Percentiles rank a stretch among this genome's conserved stretches.
These are phyloP conservation scores for Cajanus cajan DNA, from an alignment of 306 rosid species.

Conservation along the genomic window DNA sequence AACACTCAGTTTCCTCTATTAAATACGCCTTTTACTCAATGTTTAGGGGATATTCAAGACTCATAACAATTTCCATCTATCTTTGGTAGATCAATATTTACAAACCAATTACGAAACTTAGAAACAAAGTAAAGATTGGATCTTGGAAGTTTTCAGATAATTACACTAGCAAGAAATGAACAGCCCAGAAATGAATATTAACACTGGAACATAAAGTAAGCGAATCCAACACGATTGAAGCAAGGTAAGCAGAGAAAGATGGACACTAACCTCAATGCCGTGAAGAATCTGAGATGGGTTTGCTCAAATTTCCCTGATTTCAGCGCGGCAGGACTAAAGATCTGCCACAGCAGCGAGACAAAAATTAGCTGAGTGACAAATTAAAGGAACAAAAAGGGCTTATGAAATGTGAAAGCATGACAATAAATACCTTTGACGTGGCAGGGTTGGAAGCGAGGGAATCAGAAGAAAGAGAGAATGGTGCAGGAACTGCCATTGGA, in stretches of 20 bases:
- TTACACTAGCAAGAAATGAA: background rate
- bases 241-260: background rate
- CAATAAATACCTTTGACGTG: conserved; percentile 41
- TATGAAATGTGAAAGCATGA: background rate
- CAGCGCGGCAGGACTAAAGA: conserved; percentile 44
- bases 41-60: conserved; percentile 6
- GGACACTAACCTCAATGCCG: conserved; percentile 46
- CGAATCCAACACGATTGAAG: background rate
- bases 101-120: background rate
- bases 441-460: conserved; percentile 28
- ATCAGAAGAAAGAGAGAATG: conserved; percentile 46
- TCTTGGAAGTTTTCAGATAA: background rate
- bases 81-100: background rate
- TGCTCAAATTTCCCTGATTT: conserved; percentile 40
- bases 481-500: conserved; percentile 63
- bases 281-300: conserved; percentile 44
- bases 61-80: background rate
- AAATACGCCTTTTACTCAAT: background rate
- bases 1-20: background rate
- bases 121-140: background rate
- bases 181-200: conserved; percentile 8
- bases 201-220: background rate
- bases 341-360: conserved; percentile 35
- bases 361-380: conserved; percentile 21
- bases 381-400: conserved; percentile 3